Percentiles rank a stretch among this genome's conserved stretches.
Evolutionary conservation across 305 asterid species (phyloP).

Genomic region (Fraxinus paxiana): DNA sequence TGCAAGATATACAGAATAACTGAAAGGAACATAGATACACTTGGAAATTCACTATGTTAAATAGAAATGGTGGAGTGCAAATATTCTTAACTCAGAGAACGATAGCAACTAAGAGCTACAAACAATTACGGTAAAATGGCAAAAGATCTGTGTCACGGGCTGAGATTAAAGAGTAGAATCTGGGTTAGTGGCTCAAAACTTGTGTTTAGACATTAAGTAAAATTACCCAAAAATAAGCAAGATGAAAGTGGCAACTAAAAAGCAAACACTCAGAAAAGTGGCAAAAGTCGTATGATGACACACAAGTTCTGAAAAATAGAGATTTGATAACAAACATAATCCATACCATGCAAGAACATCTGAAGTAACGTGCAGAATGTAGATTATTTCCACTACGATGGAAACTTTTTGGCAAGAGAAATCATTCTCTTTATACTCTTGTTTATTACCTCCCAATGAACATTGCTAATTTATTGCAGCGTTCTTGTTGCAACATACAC

Average conservation of each 20-base stretch:
- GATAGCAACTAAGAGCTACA: background rate
- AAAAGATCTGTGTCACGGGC: background rate
- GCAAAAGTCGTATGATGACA: background rate
- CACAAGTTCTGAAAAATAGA: background rate
- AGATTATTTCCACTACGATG: background rate
- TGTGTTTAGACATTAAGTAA: background rate
- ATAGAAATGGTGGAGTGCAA: conserved; percentile 1
- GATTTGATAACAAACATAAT: background rate
- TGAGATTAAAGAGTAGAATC: background rate
- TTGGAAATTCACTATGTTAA: background rate
- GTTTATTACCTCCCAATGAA: background rate
- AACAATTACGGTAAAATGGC: background rate
- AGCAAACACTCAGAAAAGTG: background rate
- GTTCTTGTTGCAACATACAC: background rate
- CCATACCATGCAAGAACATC: background rate
- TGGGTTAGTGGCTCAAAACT: background rate
- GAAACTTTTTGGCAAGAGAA: background rate
- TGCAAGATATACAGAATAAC: background rate
- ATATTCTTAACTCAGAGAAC: conserved; percentile 12
- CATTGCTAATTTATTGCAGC: background rate
- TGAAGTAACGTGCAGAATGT: background rate
- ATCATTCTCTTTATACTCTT: background rate
- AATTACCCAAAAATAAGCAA: background rate
- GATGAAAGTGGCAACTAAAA: background rate
- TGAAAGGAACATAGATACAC: background rate